A percentile compares a stretch with the other conserved stretches of the same genome.
Evolutionary conservation across 805 yeast species (phyloP).

Genomic region (Saturnispora kantuleensis): DNA sequence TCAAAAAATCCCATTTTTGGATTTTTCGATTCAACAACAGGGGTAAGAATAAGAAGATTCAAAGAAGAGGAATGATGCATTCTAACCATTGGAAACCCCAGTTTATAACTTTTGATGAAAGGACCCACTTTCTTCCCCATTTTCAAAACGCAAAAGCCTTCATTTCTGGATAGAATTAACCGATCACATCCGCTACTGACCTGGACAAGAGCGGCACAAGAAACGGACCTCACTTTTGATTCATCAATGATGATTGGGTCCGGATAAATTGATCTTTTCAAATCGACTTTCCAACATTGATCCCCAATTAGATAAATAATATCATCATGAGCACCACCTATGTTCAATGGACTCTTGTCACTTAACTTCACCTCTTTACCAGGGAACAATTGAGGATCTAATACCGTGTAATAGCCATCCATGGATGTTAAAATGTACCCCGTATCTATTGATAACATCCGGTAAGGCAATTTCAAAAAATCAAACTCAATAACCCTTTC

Average conservation of each 20-base stretch:
- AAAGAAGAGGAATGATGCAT: conserved; percentile 20
- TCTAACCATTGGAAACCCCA: conserved; percentile 17
- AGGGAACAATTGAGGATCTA: conserved; percentile 1
- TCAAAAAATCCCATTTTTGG: conserved; percentile 19
- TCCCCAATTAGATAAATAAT: conserved; percentile 16
- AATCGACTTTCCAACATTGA: conserved; percentile 22
- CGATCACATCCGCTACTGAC: neutral
- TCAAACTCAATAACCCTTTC: neutral
- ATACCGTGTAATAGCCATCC: conserved; percentile 15
- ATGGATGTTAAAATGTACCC: conserved; percentile 17
- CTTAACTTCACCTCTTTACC: conserved; percentile 3
- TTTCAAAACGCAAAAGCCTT: neutral
- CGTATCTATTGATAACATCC: neutral
- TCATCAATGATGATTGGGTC: conserved; percentile 20
- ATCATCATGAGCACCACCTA: conserved; percentile 7
- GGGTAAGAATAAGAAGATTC: conserved; percentile 16
- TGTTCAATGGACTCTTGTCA: conserved; percentile 17
- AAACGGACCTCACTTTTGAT: neutral
- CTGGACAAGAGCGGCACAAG: neutral
- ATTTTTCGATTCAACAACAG: conserved; percentile 3
- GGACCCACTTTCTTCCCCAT: neutral
- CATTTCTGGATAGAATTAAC: neutral
- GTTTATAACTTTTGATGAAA: neutral
- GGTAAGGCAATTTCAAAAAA: neutral
- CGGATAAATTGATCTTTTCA: conserved; percentile 18